These are phyloP conservation scores for Claviceps maximensis DNA, from an alignment of 2,329 filamentous ascomycete species.

Conservation along the genomic window DNA sequence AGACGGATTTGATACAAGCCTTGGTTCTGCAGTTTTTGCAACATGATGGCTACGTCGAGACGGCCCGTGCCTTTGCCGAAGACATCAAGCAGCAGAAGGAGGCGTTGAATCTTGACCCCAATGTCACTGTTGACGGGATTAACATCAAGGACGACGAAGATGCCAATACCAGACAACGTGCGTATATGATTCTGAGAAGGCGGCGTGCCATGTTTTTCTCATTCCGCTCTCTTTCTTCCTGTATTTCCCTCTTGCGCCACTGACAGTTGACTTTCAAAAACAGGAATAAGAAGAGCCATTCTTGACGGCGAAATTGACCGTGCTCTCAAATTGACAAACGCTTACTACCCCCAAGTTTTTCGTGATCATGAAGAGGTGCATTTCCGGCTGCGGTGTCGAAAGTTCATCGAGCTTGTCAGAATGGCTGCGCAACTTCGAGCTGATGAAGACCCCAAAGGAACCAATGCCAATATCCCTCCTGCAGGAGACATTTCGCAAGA, in stretches of 20 bases:
- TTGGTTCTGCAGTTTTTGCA: slow-evolving; percentile 77
- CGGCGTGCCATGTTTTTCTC: not conserved
- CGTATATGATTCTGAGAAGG: slow-evolving; percentile 14
- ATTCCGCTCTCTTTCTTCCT: not conserved
- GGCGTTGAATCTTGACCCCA: slow-evolving; percentile 48
- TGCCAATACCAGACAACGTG: slow-evolving; percentile 75
- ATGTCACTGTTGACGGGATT: slow-evolving; percentile 40
- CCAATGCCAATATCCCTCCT: slow-evolving; percentile 26
- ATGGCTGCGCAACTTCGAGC: slow-evolving; percentile 53
- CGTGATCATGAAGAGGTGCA: slow-evolving; percentile 70
- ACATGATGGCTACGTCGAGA: slow-evolving; percentile 92
- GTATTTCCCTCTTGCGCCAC: not conserved
- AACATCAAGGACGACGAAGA: slow-evolving; percentile 72
- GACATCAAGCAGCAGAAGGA: slow-evolving; percentile 65
- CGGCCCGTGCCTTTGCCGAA: slow-evolving; percentile 72
- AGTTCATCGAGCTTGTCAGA: slow-evolving; percentile 91
- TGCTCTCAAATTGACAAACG: slow-evolving; percentile 68
- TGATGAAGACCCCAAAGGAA: slow-evolving; percentile 29
- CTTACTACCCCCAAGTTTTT: slow-evolving; percentile 70
- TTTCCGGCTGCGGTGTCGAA: slow-evolving; percentile 77
- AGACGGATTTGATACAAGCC: slow-evolving; percentile 69
- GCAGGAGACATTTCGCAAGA: slow-evolving; percentile 27
- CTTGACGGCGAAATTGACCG: slow-evolving; percentile 85
- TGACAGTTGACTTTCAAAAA: slow-evolving; percentile 4
- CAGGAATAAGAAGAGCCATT: slow-evolving; percentile 76